Evolutionary conservation across 768 basidiomycete genomes (phyloP), one percentile per base, ranked within the genome.

Genomic region (Serendipita sp.): DNA sequence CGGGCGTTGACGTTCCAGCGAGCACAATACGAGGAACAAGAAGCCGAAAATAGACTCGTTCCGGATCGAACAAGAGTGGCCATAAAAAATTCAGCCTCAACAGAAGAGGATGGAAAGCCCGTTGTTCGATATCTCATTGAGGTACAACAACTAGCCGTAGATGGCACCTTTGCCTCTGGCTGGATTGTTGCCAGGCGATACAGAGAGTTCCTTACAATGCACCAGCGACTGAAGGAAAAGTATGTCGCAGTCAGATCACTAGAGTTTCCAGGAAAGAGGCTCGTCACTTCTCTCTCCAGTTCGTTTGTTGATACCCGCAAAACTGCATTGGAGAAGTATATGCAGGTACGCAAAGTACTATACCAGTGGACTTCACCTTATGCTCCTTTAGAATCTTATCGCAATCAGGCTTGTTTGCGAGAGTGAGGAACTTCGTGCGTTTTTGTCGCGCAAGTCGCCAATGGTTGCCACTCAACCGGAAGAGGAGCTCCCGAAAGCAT

Each of bases 121-220:
- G 90, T 97, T 23, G 91, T 94, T 46, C 82, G 92, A 35, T 97
- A 97, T 71, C 81, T 95, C 38, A 79, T 98, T 51, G 91, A 96
- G 74, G 85, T 99, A 2, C 90, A 91, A 71, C 94, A 96, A 68
- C 78, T 91, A 35, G 85, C 81, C n/a, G 74, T 75, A 0, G 89
- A 94, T 70, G 91, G 88, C 5, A 82, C 79, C 45, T 85, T 88
- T 72, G 78, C 84, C 2, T 88, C 88, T 0, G 91, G 90, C 0
- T 99, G 96, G 96, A 86, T 93, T 36, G 85, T 97, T 4, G 89
- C 92, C 7, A 78, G 94, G 68, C 78, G 96, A 66, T 99, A 96
- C 74, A 96, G 93, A 73, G 94, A 98, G 71, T 99, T 99, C 73
- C 80, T 88, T 67, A 85, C 81, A 64, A 86, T 97, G 80, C 89